These are phyloP conservation scores for Lactuca saligna DNA, from an alignment of 129 eudicot species.

Conservation along the genomic window DNA sequence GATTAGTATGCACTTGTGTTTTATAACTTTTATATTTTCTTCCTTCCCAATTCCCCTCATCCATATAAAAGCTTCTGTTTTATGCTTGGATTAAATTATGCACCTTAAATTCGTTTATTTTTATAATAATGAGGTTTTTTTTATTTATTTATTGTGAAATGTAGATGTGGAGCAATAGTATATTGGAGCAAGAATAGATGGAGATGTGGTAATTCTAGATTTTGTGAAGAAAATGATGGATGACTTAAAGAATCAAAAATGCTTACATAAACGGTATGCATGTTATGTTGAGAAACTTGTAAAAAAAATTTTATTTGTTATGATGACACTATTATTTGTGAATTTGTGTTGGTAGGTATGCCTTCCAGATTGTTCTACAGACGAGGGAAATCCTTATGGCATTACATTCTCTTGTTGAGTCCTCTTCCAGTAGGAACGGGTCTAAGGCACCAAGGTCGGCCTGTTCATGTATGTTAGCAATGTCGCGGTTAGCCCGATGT, in stretches of 20 bases:
- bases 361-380: slow-evolving; percentile 87
- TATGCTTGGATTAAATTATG: not conserved
- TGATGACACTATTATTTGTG: not conserved
- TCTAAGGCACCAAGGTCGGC: too few species aligned
- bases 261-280: slow-evolving; percentile 70
- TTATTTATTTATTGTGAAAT: slow-evolving; percentile 20
- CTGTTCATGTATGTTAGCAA: too few species aligned
- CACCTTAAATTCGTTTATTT: not conserved
- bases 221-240: slow-evolving; percentile 98
- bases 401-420: slow-evolving; percentile 83
- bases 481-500: too few species aligned
- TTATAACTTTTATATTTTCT: not conserved
- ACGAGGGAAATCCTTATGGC: slow-evolving; percentile 77
- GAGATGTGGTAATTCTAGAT: slow-evolving; percentile 76
- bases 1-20: too few species aligned
- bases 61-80: too few species aligned
- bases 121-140: not conserved
- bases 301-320: not conserved
- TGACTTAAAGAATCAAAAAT: slow-evolving; percentile 91
- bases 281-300: not conserved
- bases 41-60: not conserved
- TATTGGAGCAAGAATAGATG: slow-evolving; percentile 95
- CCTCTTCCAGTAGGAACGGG: too few species aligned
- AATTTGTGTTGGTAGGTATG: slow-evolving; percentile 63
- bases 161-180: slow-evolving; percentile 91